Base-by-base conservation (phyloP, 345 rosid species). In the Bretschneidera sinensis region DNA sequence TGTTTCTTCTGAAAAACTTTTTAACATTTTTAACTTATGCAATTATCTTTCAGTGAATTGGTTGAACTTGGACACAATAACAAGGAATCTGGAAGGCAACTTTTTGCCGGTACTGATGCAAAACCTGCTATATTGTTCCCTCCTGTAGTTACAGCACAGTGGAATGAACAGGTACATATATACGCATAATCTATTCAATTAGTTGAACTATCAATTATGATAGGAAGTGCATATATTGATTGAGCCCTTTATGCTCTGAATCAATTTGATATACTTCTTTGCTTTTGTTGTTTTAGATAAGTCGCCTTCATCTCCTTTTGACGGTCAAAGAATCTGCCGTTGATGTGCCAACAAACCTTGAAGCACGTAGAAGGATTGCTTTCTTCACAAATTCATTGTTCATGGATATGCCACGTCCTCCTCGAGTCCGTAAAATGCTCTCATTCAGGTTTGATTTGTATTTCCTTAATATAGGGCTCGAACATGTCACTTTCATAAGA, bases 331-430 rank as follows among this genome's bases (percentile, higher is more conserved):
- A 90, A 75, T 84, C 97, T 56, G 97, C 96, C 60, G 59, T 68
- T 71, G 92, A 92, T 61, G 85, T 92, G 59, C 99, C 99, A 48
- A 76, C 79, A 67, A 92, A 90, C 78, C 97, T 92, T 69, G 97
- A 92, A 87, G 99, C 99, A 4, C 88, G 94, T 55, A 83, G 99
- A 69, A 85, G 99, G 71, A 87, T 92, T 66, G 66, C 99, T 51
- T 92, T 92, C 81, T 89, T 92, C 73, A 62, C 97, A 64, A 92
- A 89, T 58, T 92, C 99, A 22, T 73, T 92, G 71, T 92, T 92
- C 68, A 92, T 89, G 98, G 97, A 92, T 70, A 89, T 92, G 91
- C 98, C 97, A 3, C 91, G 85, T 57, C 83, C 98, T 76, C 96
- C 98, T 62, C 77, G 81, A 35, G 98, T 92, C 68, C 91, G 89